Base-by-base conservation (phyloP, 345 rosid species). In the Dipteronia sinensis region DNA sequence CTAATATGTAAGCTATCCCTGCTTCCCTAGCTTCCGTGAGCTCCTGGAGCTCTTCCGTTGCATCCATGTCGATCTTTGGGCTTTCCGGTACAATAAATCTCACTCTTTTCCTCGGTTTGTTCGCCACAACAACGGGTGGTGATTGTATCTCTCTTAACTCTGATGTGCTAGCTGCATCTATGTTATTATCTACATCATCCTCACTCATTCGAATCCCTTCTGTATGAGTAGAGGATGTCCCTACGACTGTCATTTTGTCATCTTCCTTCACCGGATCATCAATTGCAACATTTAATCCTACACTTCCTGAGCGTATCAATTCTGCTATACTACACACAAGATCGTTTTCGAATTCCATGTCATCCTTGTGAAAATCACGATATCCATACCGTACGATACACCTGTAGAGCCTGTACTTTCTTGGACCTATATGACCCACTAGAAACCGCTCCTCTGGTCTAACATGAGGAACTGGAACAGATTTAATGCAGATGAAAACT, bases 401-500 rank as follows among this genome's bases (percentile, higher is more conserved):
- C 67, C 98, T 88, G 58, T 97, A 97, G 15, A 97, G 84, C 38
- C 98, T 83, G 75, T 74, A 97, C 75, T 89, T 84, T 82, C 91
- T 84, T 1, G 99, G 94, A 16, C 98, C 98, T 10, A 97, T 81
- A 7, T 76, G 91, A 22, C 99, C 99, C 0, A 94, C 87, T 6
- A 97, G 87, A 79, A 94, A 97, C 78, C 98, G 87, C 74, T 94
- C 98, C 82, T 92, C 89, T 0, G 98, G 97, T 65, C 86, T 86
- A 38, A 97, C 99, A 17, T 93, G 98, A 2, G 99, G 99, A 49
- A 97, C 98, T 0, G 99, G 96, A 46, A 97, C 98, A 0, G 99
- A 94, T 78, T 97, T 97, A 61, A 94, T 85, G 81, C 99, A 97
- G 77, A 97, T 93, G 78, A 97, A 97, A 67, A 93, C 92, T 3